Base-by-base conservation (phyloP, 2,329 filamentous ascomycete genomes). In the Penicillium sumatraense region DNA sequence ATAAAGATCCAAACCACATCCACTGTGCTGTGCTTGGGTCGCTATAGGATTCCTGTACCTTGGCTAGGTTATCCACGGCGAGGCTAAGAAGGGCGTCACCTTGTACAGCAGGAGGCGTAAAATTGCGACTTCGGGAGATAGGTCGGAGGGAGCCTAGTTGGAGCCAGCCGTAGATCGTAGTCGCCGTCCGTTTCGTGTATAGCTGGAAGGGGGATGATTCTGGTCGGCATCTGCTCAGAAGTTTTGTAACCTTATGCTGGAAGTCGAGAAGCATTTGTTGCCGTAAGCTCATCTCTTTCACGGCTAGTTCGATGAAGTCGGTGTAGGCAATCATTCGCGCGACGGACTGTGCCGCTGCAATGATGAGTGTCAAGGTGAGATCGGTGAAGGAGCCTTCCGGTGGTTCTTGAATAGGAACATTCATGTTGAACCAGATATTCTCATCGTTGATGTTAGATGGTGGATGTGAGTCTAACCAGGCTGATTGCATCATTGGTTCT, bases 401-500 rank as follows among this genome's bases (percentile, higher is more conserved):
- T 10, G 58, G 60, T 42, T 58, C 53, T 26, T 49, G 51, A 3
- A 61, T 46, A 2, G 57, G 59, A 2, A 41, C 50, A n/a, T 63
- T 49, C 63, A 68, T 68, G 38, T 53, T 51, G 31, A 65, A 65
- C 51, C 53, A 58, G n/a, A 70, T 59, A 27, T 69, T 68, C 11
- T 64, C 61, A 44, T 72, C 68, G 26, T 70, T 70, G 51, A 69
- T 61, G 33, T 70, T 71, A 3, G 61, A 53, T 5, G 66, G 68
- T 3, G 40, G 58, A 33, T 69, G 61, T 11, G 62, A 60, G 29
- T 68, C 49, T 11, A 72, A 46, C 68, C 69, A 72, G 13, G 48
- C 58, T 5, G 63, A 60, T 53, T 65, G 66, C 61, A 73, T 71
- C 66, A 72, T 72, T n/a, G 67, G 68, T 33, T 71, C 71, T 10